phyloP scores from a whole-genome alignment of 106 monocot species.

The Phalaenopsis aphrodite region DNA sequence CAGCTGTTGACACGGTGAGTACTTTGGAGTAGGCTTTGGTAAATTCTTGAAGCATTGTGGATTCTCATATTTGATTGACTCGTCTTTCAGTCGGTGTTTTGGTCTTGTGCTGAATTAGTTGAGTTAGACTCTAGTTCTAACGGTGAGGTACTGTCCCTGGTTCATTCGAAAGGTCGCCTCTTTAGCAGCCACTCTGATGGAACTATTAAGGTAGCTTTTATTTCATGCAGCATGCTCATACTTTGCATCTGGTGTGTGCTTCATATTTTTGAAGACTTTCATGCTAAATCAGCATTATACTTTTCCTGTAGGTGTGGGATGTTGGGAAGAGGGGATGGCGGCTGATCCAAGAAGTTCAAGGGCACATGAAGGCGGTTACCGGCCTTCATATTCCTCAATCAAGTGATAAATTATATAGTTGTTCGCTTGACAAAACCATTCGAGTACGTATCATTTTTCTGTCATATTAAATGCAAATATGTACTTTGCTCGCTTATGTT shows the following conservation, averaged over 20 bases:
- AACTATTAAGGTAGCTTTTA: slow-evolving; percentile 42
- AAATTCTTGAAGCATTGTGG: not conserved
- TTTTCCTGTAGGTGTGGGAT: slow-evolving; percentile 39
- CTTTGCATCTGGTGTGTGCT: not conserved
- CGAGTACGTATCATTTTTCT: slow-evolving; percentile 23
- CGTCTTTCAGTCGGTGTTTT: slow-evolving; percentile 38
- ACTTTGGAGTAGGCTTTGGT: not conserved
- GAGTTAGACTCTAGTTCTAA: slow-evolving; percentile 27
- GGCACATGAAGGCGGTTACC: slow-evolving; percentile 38
- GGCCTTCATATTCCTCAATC: slow-evolving; percentile 28
- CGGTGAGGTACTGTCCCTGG: slow-evolving; percentile 33
- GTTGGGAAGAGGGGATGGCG: slow-evolving; percentile 28
- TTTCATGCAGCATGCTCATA: not conserved
- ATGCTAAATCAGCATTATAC: slow-evolving; percentile 12
- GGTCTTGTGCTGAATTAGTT: slow-evolving; percentile 39
- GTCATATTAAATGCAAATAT: not conserved
- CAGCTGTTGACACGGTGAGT: slow-evolving; percentile 35
- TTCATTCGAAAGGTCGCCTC: slow-evolving; percentile 30
- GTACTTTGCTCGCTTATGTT: not conserved
- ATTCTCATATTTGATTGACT: not conserved
- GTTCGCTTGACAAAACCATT: slow-evolving; percentile 46
- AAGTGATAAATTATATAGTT: slow-evolving; percentile 37
- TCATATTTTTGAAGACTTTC: not conserved
- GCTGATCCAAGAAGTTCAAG: slow-evolving; percentile 38
- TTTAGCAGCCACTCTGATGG: slow-evolving; percentile 55